phyloP scores from a whole-genome alignment of 257 asterid genomes.

The Solanum gandarillasii region DNA sequence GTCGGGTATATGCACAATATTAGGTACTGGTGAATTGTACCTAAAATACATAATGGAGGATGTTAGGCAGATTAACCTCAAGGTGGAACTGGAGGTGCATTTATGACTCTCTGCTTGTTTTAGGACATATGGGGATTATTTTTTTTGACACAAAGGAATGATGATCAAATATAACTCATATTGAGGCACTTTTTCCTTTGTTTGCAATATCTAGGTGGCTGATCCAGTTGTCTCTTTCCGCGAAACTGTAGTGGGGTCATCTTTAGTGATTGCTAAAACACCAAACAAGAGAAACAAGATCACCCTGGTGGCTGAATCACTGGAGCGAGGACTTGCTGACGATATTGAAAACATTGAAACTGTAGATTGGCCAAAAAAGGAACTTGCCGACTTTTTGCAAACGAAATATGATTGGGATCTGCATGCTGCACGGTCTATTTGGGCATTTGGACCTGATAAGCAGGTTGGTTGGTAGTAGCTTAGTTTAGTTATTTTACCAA shows the following conservation, averaged over 20 bases:
- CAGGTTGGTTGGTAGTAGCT: constrained; percentile 34
- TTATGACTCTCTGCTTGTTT: neutral
- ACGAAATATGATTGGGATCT: constrained; percentile 92
- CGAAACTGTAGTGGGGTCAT: too few species aligned
- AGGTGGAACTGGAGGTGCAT: constrained; percentile 50
- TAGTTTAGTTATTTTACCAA: neutral
- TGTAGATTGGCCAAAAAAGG: constrained; percentile 72
- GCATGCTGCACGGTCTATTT: constrained; percentile 87
- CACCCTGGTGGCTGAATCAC: constrained; percentile 56
- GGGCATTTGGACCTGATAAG: constrained; percentile 97
- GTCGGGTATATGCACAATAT: constrained; percentile 90
- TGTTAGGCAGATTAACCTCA: constrained; percentile 53
- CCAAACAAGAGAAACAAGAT: too few species aligned
- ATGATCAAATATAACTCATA: neutral
- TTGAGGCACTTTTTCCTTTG: neutral
- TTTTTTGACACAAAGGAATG: neutral
- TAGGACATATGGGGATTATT: neutral
- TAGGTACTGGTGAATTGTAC: constrained; percentile 89
- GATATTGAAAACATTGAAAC: constrained; percentile 83
- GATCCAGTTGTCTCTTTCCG: too few species aligned
- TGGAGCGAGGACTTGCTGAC: constrained; percentile 54
- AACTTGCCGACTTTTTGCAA: constrained; percentile 85
- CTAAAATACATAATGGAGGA: constrained; percentile 93
- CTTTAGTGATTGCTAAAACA: too few species aligned
- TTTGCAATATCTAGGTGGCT: too few species aligned